Base-by-base conservation (phyloP, 306 rosid genomes). In the Acacia acuminata region DNA sequence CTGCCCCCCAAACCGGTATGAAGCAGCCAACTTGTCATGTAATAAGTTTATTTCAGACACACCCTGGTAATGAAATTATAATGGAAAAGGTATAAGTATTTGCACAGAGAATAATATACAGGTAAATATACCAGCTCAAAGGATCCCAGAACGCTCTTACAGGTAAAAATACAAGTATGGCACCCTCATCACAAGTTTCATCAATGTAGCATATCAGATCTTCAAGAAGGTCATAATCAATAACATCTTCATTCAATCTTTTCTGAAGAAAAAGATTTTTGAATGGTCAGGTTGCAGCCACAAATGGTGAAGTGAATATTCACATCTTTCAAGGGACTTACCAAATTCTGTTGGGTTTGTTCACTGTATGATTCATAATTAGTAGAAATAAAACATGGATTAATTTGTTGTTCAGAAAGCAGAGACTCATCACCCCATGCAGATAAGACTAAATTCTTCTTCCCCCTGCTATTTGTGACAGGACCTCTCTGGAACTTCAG, bases 101-200 rank as follows among this genome's bases (percentile, higher is more conserved):
- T 45, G 20, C 67, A 40, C 75, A 9, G 44, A 81, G 38, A 81
- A 82, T 30, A 77, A 42, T n/a, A 48, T 19, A 53, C 16, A 27
- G 40, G 76, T 74, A 79, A 70, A 40, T 56, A 25, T 51, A 25
- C n/a, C 47, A 64, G 71, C 81, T 65, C 43, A 82, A 83, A 70
- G 83, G 83, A 73, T 51, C 70, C 71, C 51, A 8, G 71, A 75
- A 77, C 78, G 79, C 68, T 73, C 92, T 89, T 90, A 94, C 98
- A 77, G 99, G 98, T 89, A 95, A 89, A 87, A 95, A 95, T 51
- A 95, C 96, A 85, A 95, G 99, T 86, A 95, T 86, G 81, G 97
- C 90, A 64, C 98, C 99, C 86, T 89, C 93, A 73, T 70, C 83
- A 10, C 91, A 92, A 79, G 89, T 88, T 86, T 92, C 94, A 82